Evolutionary conservation across 208 protist genomes (phyloP).

Genomic region (Tetramitus jugosus): DNA sequence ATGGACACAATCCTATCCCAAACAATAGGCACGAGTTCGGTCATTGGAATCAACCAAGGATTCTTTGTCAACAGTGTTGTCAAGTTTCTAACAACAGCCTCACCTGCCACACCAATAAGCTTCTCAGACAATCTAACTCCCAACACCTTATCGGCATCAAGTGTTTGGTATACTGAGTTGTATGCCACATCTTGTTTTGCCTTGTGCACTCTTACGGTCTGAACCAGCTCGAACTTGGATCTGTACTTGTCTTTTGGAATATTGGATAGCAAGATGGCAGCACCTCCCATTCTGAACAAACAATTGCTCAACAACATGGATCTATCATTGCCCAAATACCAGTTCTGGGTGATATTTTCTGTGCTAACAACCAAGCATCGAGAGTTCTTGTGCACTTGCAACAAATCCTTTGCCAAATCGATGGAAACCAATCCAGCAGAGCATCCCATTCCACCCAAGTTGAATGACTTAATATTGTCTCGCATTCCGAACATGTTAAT

Average conservation of each 20-base stretch:
- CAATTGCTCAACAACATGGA: slow-evolving; percentile 56
- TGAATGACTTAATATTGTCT: slow-evolving; percentile 45
- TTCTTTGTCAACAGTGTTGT: slow-evolving; percentile 41
- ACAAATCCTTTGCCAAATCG: slow-evolving; percentile 54
- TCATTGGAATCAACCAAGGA: slow-evolving; percentile 45
- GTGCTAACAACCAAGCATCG: slow-evolving; percentile 50
- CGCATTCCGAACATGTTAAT: slow-evolving; percentile 55
- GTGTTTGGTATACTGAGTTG: slow-evolving; percentile 47
- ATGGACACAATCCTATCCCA: no score
- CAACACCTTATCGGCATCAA: slow-evolving; percentile 41
- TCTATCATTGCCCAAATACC: slow-evolving; percentile 38
- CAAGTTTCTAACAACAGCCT: slow-evolving; percentile 54
- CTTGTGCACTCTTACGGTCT: slow-evolving; percentile 43
- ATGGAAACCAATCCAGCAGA: slow-evolving; percentile 50
- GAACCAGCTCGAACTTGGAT: slow-evolving; percentile 48
- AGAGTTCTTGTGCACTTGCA: slow-evolving; percentile 43
- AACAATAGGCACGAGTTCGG: slow-evolving; percentile 48
- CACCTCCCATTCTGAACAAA: slow-evolving; percentile 61
- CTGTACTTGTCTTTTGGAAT: slow-evolving; percentile 28
- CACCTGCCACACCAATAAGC: slow-evolving; percentile 43
- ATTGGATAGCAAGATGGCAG: slow-evolving; percentile 57
- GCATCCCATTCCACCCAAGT: slow-evolving; percentile 56
- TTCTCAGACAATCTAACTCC: slow-evolving; percentile 50
- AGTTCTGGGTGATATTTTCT: slow-evolving; percentile 66
- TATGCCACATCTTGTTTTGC: slow-evolving; percentile 39